phyloP scores from a whole-genome alignment of 23 red algal species.

The Gracilaria vermiculophylla region DNA sequence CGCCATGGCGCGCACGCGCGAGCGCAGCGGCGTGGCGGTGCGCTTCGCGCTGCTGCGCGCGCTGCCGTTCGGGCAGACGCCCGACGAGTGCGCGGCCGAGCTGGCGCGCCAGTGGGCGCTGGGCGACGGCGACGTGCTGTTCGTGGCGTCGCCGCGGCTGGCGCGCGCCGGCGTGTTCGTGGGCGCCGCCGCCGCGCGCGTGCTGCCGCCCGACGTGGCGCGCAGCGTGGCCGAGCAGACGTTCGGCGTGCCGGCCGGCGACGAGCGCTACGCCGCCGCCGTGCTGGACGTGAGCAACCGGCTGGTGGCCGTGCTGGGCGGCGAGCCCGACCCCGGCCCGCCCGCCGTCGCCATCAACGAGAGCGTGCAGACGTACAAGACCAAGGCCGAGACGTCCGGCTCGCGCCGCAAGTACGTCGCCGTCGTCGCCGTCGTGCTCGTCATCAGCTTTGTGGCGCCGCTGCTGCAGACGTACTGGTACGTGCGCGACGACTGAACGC shows the following conservation, averaged over 20 bases:
- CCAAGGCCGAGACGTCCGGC: slow-evolving; percentile 64
- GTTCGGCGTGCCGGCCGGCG: slow-evolving; percentile 39
- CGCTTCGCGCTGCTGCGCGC: slow-evolving; percentile 28
- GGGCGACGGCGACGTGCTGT: slow-evolving; percentile 22
- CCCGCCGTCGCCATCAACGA: slow-evolving; percentile 33
- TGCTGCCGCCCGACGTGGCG: slow-evolving; percentile 21
- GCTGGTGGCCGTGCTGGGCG: slow-evolving; percentile 49
- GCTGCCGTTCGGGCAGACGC: slow-evolving; percentile 41
- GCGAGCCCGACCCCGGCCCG: slow-evolving; percentile 62
- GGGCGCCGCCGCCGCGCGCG: not conserved
- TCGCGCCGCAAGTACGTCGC: slow-evolving; percentile 57
- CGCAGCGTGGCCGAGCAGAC: slow-evolving; percentile 69
- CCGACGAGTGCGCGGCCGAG: slow-evolving; percentile 47
- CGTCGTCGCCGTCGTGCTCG: slow-evolving; percentile 59
- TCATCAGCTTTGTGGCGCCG: slow-evolving; percentile 72
- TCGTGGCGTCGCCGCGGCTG: slow-evolving; percentile 58
- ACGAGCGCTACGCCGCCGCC: slow-evolving; percentile 53
- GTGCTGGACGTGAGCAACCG: slow-evolving; percentile 69
- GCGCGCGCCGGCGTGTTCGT: slow-evolving; percentile 60
- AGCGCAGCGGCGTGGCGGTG: slow-evolving; percentile 1
- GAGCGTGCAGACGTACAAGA: slow-evolving; percentile 51
- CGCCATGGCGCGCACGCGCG: not conserved
- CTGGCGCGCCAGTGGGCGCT: slow-evolving; percentile 9
- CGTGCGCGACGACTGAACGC: slow-evolving; percentile 10
- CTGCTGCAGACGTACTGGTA: slow-evolving; percentile 76